Evolutionary conservation across 495 filamentous ascomycete genomes (phyloP).

Genomic region (Lineolata rhizophorae): DNA sequence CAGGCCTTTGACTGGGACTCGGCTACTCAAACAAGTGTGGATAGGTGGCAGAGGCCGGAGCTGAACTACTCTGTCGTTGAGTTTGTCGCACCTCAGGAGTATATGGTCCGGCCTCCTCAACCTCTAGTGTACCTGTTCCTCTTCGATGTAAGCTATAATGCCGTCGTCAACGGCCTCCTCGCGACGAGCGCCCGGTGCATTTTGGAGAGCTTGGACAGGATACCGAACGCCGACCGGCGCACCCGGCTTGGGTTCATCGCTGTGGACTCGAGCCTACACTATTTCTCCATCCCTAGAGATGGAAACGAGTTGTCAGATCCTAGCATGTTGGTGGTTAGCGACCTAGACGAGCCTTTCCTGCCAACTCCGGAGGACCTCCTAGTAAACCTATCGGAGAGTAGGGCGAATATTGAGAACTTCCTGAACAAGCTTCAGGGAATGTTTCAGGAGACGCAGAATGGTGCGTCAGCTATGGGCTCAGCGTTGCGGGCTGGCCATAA

Average conservation of each 20-base stretch:
- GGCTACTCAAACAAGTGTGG: slow-evolving; percentile 66
- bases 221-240: slow-evolving; percentile 86
- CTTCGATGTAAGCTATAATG: slow-evolving; percentile 85
- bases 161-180: slow-evolving; percentile 80
- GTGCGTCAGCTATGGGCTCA: slow-evolving; percentile 74
- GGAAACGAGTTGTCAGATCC: slow-evolving; percentile 60
- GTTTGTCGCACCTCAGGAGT: slow-evolving; percentile 94
- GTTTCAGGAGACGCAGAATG: slow-evolving; percentile 86
- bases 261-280: slow-evolving; percentile 85
- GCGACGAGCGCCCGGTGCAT: slow-evolving; percentile 89
- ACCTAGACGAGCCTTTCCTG: slow-evolving; percentile 91
- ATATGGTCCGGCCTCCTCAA: slow-evolving; percentile 96
- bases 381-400: slow-evolving; percentile 73
- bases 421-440: slow-evolving; percentile 80
- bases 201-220: slow-evolving; percentile 82
- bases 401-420: slow-evolving; percentile 76
- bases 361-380: slow-evolving; percentile 85
- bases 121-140: slow-evolving; percentile 96
- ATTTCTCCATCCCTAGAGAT: slow-evolving; percentile 84
- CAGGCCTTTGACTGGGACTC: slow-evolving; percentile 98
- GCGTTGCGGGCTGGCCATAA: slow-evolving; percentile 85
- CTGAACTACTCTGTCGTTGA: slow-evolving; percentile 89
- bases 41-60: slow-evolving; percentile 74
- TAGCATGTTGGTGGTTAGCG: slow-evolving; percentile 84
- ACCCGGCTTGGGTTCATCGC: slow-evolving; percentile 89